Evolutionary conservation across 2,329 filamentous ascomycete species (phyloP), one percentile per base, ranked within the genome.

Genomic region (Verticillium longisporum): DNA sequence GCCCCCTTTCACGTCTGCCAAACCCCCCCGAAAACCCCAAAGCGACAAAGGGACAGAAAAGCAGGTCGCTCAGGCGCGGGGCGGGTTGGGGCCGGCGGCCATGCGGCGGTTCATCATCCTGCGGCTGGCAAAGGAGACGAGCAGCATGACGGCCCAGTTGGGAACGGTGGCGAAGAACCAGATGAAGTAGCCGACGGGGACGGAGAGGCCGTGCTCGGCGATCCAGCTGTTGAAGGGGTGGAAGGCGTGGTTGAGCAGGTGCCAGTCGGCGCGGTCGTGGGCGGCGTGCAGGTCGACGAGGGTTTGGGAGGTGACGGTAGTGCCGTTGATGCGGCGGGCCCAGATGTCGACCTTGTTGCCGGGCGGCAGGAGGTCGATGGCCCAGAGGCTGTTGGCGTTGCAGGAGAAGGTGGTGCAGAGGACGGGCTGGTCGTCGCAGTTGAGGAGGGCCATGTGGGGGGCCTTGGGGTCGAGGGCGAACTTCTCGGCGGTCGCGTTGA

Each of bases 91-190:
- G 3, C 1, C 55, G 55, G 54, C 56, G 36, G 61, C 62, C 64
- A 70, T 68, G 56, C 69, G 70, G 60, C 71, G 72, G 67, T 70
- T 70, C 90, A 93, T 92, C 74, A 93, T 83, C 61, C 80, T 83
- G 71, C 90, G 83, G 80, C 87, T 91, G 65, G 89, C 70, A 72
- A 93, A 86, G 59, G 88, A 90, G 67, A 94, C 81, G 57, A 84
- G 72, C 67, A 94, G 81, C 90, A 94, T 93, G 70, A 92, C 87
- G 60, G 85, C 75, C 90, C 90, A 94, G 78, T 88, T 86, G 61
- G 90, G 84, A 62, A 91, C 75, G 57, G 88, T 75, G 68, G 82
- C 80, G 69, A 90, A 85, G 66, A 79, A 80, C 84, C 85, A 92
- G 67, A 91, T 79, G 58, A 83, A 66, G 71, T 90, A 92, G 61